phyloP scores from a whole-genome alignment of 768 basidiomycete species.

The Auricularia auricula-judae region DNA sequence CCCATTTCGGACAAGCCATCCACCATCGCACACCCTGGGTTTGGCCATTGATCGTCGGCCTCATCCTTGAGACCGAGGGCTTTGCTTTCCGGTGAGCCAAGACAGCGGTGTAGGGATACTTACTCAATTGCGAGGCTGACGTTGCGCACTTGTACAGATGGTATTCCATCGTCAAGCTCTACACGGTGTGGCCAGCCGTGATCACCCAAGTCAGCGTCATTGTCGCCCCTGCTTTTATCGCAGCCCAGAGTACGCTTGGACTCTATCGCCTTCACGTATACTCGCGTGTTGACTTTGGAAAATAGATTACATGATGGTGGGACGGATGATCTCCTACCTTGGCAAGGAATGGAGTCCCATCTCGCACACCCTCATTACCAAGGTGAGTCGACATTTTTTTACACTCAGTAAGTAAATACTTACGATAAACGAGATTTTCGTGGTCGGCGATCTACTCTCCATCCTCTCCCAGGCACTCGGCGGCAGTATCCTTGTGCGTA shows the following conservation, averaged over 20 bases:
- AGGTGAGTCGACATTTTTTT: background rate
- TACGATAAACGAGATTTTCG: background rate
- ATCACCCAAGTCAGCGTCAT: conserved; percentile 4
- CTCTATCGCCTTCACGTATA: background rate
- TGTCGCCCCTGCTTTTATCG: conserved; percentile 4
- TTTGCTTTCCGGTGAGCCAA: background rate
- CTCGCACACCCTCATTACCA: conserved; percentile 4
- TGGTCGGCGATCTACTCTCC: background rate
- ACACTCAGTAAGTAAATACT: background rate
- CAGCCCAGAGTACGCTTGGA: background rate
- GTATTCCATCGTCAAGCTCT: background rate
- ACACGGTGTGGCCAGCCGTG: background rate
- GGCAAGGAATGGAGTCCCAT: conserved; percentile 1
- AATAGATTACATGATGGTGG: conserved; percentile 4
- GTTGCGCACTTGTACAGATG: background rate
- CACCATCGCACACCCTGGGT: background rate
- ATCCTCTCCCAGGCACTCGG: background rate
- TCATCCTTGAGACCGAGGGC: background rate
- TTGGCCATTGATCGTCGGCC: conserved; percentile 1
- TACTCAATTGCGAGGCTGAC: background rate
- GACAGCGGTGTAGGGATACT: background rate
- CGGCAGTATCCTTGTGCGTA: background rate
- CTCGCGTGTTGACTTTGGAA: background rate
- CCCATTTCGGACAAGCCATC: conserved; percentile 1
- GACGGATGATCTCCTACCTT: conserved; percentile 4